A percentile compares a stretch with the other conserved stretches of the same genome.
These are phyloP conservation scores for Coemansia sp. DNA, from an alignment of 192 early-diverging fungal species.

Conservation along the genomic window DNA sequence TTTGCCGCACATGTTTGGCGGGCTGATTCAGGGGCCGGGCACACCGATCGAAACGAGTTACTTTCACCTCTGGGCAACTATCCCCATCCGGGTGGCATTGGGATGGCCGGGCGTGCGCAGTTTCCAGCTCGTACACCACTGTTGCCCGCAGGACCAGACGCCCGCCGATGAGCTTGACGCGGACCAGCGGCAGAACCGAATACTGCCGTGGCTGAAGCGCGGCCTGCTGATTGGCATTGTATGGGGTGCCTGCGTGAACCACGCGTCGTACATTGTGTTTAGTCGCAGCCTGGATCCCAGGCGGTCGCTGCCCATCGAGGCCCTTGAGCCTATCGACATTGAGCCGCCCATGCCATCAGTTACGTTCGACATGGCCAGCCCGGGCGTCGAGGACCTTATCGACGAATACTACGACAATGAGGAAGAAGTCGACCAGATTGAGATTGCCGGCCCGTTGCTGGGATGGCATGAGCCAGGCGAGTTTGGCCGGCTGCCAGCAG, in stretches of 20 bases:
- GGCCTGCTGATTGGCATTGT: conserved; percentile 36
- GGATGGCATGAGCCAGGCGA: conserved; percentile 46
- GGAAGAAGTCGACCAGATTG: neutral
- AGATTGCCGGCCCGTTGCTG: conserved; percentile 1
- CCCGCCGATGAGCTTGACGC: neutral
- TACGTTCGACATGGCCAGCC: conserved; percentile 2
- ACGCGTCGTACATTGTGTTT: conserved; percentile 18
- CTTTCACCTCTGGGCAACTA: conserved; percentile 45
- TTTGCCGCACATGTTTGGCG: conserved; percentile 38
- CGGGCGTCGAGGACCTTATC: neutral
- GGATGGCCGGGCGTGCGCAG: conserved; percentile 47
- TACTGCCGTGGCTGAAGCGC: conserved; percentile 38
- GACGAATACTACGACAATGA: conserved; percentile 6
- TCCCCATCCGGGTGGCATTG: conserved; percentile 30
- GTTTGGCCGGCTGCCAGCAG: conserved; percentile 36
- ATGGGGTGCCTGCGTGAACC: conserved; percentile 42
- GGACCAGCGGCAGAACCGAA: neutral
- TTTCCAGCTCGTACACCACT: conserved; percentile 33
- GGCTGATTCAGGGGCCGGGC: conserved; percentile 38
- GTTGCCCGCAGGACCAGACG: conserved; percentile 4
- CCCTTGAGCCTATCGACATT: neutral
- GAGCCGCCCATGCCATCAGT: neutral
- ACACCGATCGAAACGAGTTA: conserved; percentile 43
- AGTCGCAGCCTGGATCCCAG: conserved; percentile 8
- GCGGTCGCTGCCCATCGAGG: neutral